Evolutionary conservation across 2,329 filamentous ascomycete species (phyloP).

Genomic region (Pseudogymnoascus sp.): DNA sequence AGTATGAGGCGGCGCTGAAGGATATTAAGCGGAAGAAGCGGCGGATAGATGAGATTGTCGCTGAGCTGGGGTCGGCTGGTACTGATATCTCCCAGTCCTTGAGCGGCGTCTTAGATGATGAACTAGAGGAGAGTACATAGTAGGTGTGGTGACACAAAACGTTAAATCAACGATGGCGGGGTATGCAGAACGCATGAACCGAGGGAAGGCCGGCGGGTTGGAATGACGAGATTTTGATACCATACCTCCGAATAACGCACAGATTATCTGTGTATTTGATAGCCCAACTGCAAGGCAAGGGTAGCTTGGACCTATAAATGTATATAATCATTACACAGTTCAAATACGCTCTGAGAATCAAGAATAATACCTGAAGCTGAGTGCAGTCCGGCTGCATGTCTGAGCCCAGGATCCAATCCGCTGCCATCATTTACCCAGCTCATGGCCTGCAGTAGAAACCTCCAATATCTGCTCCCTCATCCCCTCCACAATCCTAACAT

Average conservation of each 20-base stretch:
- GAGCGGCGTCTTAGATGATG: not conserved
- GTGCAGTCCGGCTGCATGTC: not conserved
- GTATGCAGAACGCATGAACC: not conserved
- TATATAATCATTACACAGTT: not conserved
- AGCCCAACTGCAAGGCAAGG: not conserved
- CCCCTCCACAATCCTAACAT: constrained; percentile 63
- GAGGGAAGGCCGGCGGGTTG: not conserved
- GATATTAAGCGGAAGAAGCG: not conserved
- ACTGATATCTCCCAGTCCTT: not conserved
- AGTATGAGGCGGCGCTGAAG: not conserved
- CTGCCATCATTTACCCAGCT: constrained; percentile 13
- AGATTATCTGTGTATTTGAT: not conserved
- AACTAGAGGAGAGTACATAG: not conserved
- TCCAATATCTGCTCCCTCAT: constrained; percentile 72
- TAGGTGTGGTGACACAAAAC: not conserved
- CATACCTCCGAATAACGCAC: not conserved
- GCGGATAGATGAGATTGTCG: constrained; percentile 2
- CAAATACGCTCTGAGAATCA: not conserved
- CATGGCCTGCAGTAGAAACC: constrained; percentile 78
- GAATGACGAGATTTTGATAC: not conserved
- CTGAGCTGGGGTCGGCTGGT: not conserved
- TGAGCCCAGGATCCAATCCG: not conserved
- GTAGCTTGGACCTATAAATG: not conserved
- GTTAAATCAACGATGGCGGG: not conserved
- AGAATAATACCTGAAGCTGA: not conserved